Conservation (phyloP, 768 basidiomycete species). For the Mycena maculata region DNA sequence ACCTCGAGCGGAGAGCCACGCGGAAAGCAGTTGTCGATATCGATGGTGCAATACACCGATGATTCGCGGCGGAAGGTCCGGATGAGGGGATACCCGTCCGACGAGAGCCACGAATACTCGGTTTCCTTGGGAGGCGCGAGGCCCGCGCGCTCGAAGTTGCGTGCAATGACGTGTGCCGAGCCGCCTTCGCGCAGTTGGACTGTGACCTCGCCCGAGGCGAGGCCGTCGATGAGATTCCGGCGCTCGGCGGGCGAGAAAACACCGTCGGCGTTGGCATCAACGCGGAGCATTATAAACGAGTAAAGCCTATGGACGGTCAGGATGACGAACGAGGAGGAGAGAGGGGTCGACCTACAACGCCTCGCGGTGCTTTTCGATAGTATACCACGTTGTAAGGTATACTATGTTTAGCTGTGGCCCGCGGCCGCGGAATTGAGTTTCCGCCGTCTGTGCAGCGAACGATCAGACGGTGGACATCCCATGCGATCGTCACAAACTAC, state of each 20-base stretch:
- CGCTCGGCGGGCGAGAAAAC: slow-evolving; percentile 26
- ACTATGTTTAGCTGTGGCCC: slow-evolving; percentile 29
- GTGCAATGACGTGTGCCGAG: slow-evolving; percentile 7
- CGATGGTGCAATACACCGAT: slow-evolving; percentile 14
- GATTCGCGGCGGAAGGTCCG: slow-evolving; percentile 1
- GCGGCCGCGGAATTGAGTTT: slow-evolving; percentile 32
- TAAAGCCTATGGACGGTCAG: slow-evolving; percentile 6
- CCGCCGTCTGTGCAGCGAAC: slow-evolving; percentile 23
- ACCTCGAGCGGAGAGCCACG: slow-evolving; percentile 10
- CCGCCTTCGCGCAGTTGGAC: slow-evolving; percentile 21
- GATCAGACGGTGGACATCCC: neutral
- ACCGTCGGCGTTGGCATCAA: slow-evolving; percentile 29
- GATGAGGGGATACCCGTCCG: slow-evolving; percentile 32
- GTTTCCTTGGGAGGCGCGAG: slow-evolving; percentile 24
- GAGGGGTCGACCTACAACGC: slow-evolving; percentile 4
- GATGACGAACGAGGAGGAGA: neutral
- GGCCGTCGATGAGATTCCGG: slow-evolving; percentile 14
- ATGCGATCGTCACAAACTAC: neutral
- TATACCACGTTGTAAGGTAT: slow-evolving; percentile 34
- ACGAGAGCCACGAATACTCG: slow-evolving; percentile 25
- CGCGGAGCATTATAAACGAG: slow-evolving; percentile 31
- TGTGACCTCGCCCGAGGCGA: slow-evolving; percentile 16
- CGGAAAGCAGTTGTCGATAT: slow-evolving; percentile 16
- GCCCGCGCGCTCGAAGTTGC: slow-evolving; percentile 17
- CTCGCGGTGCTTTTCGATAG: slow-evolving; percentile 36